Conservation (phyloP, 495 filamentous ascomycete species). For the Staphylotrichum longicolle region DNA sequence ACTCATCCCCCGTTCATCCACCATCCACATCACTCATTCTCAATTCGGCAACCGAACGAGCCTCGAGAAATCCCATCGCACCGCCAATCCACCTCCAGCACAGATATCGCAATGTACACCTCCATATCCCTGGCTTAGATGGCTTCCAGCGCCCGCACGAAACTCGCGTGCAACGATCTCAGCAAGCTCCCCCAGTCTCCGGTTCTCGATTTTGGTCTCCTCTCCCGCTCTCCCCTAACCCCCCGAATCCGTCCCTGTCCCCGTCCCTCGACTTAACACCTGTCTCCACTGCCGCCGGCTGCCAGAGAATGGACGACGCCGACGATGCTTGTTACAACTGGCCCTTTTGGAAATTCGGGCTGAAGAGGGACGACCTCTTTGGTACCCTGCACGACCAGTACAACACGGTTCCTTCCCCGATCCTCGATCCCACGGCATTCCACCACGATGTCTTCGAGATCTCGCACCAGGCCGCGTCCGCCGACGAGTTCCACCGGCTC, state of each 20-base stretch:
- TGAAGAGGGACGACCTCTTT: constrained; percentile 43
- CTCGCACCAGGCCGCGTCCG: constrained; percentile 39
- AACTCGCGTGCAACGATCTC: constrained; percentile 21
- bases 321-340: constrained; percentile 38
- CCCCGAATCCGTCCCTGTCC: not conserved
- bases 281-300: constrained; percentile 7
- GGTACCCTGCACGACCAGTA: constrained; percentile 41
- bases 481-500: constrained; percentile 48
- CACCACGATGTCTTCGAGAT: constrained; percentile 48
- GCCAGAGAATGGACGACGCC: constrained; percentile 47
- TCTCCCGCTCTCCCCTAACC: constrained; percentile 21
- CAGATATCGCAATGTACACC: constrained; percentile 28
- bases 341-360: constrained; percentile 52
- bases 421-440: constrained; percentile 43
- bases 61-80: constrained; percentile 5
- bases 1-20: constrained; percentile 4
- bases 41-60: not conserved
- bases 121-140: constrained; percentile 33
- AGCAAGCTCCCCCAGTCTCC: constrained; percentile 29
- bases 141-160: constrained; percentile 31
- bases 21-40: not conserved
- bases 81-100: constrained; percentile 10
- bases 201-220: constrained; percentile 34
- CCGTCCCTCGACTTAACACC: constrained; percentile 4
- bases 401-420: constrained; percentile 39